phyloP scores from a whole-genome alignment of 768 basidiomycete genomes.

The Lepiota subincarnata region DNA sequence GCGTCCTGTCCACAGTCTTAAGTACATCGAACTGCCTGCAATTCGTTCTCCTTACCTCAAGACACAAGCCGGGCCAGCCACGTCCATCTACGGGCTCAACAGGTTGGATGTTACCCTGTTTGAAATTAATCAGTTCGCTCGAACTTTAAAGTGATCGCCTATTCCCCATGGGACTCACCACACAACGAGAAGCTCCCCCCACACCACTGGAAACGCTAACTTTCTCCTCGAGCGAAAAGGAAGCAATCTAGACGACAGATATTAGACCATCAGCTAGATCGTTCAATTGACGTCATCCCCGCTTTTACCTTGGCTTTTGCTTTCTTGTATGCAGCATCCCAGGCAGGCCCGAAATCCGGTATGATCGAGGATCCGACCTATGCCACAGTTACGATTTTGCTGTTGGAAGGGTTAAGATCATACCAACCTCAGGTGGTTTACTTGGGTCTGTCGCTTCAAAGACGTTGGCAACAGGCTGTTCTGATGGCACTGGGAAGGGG shows the following conservation, averaged over 20 bases:
- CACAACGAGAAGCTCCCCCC: constrained; percentile 59
- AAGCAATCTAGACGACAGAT: constrained; percentile 32
- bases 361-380: constrained; percentile 33
- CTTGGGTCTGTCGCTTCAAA: constrained; percentile 17
- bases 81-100: constrained; percentile 37
- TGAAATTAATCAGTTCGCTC: too few species aligned
- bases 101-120: constrained; percentile 56
- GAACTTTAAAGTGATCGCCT: too few species aligned
- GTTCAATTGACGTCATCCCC: constrained; percentile 2
- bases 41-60: constrained; percentile 42
- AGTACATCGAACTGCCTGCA: background rate
- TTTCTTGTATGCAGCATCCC: constrained; percentile 55
- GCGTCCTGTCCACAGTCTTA: constrained; percentile 41
- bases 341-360: constrained; percentile 50
- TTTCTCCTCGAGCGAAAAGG: constrained; percentile 59
- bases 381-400: background rate
- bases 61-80: constrained; percentile 70
- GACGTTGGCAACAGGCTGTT: constrained; percentile 30
- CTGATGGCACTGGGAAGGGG: constrained; percentile 59
- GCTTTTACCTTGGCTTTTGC: constrained; percentile 48
- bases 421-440: constrained; percentile 50
- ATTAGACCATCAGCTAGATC: background rate
- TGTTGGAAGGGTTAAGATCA: background rate
- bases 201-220: constrained; percentile 62
- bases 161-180: constrained; percentile 48